Evolutionary conservation across 164 flowering plant genomes (phyloP).

Genomic region (Euptelea pleiosperma): DNA sequence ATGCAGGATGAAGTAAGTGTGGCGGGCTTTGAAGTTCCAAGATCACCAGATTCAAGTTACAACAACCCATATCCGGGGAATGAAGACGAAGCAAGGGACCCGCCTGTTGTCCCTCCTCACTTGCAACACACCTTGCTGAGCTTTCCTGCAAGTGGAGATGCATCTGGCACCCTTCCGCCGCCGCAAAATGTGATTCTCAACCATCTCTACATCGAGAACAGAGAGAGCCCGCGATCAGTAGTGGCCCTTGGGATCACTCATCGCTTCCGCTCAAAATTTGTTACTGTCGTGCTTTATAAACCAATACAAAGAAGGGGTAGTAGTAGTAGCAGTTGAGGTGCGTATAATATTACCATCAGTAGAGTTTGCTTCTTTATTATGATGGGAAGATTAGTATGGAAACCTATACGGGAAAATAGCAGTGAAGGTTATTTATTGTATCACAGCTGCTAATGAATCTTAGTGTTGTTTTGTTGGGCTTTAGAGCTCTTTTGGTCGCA

Average conservation of each 20-base stretch:
- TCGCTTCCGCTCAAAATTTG: constrained; percentile 74
- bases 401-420: too few species aligned
- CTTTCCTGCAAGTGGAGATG: constrained; percentile 47
- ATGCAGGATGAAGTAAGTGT: constrained; percentile 73
- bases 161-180: constrained; percentile 44
- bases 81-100: constrained; percentile 81
- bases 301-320: constrained; percentile 70
- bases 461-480: too few species aligned
- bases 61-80: constrained; percentile 55
- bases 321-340: constrained; percentile 22
- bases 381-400: constrained; percentile 3
- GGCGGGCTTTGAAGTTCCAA: constrained; percentile 80
- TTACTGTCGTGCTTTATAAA: constrained; percentile 82
- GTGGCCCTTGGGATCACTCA: constrained; percentile 91
- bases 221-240: constrained; percentile 66
- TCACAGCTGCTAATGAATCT: too few species aligned
- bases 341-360: background rate
- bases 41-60: constrained; percentile 88
- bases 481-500: too few species aligned
- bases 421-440: too few species aligned
- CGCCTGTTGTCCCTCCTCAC: constrained; percentile 82
- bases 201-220: constrained; percentile 89
- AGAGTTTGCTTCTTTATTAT: background rate
- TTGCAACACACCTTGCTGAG: constrained; percentile 65
- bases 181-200: constrained; percentile 76